Evolutionary conservation across 2,329 filamentous ascomycete species (phyloP), one percentile per base, ranked within the genome.

Genomic region (Aspergillus tanneri): DNA sequence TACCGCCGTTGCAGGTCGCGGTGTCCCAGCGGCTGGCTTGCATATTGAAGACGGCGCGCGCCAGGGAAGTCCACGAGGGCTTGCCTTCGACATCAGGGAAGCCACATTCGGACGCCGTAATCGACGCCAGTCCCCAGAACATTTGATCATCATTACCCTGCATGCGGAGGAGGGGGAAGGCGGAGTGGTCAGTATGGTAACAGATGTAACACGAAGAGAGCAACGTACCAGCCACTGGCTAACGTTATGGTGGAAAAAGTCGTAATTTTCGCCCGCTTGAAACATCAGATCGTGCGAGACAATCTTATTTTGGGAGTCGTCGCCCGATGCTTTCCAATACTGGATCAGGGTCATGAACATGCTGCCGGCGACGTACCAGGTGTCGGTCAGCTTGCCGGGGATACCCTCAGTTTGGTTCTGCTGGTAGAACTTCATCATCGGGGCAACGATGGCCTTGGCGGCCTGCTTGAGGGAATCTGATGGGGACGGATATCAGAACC

Each of bases 301-400:
- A 24, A 87, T 71, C n/a, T 83, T 72, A 63, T 90, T 89, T 71
- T 86, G 90, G 32, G 77, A 76, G 5, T 77, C 71, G 62, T 90
- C 86, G 12, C 83, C 83, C 0, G 87, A 90, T 62, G 87, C 87
- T 64, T 85, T 86, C 86, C 87, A 92, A 66, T 91, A 92, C 61
- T 91, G 86, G 49, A 92, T 74, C 56, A 91, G 72, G 4, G 85
- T 73, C 23, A 75, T 77, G 59, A 78, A 78, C 72, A 90, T 81
- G 50, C 85, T 85, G 46, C 86, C 86, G 7, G 76, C 84, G 68
- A 85, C 84, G 85, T 82, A 88, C 53, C 65, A 59, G 23, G 50
- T 57, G 14, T 50, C 57, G 16, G 56, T 54, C 8, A 66, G 48
- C 19, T 64, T 53, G 18, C 65, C 64, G 16, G 45, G 45, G 12